Base-by-base conservation (phyloP, 2,329 filamentous ascomycete species). In the Rutstroemia sp. region DNA sequence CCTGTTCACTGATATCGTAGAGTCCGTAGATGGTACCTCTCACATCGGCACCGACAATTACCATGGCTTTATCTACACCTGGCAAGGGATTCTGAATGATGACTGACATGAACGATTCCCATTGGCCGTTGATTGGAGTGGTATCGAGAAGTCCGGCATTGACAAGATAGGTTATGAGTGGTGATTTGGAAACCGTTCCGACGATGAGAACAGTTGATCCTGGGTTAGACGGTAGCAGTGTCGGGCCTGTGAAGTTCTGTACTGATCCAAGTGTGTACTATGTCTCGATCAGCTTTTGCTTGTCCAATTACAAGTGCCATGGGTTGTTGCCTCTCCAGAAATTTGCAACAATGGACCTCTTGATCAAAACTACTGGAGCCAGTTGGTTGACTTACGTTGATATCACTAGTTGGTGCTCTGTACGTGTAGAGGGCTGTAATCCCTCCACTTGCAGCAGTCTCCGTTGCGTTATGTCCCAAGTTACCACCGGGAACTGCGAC, bases 1-100 rank as follows among this genome's bases (percentile, higher is more conserved):
- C 88, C 67, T 89, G 85, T 70, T 88, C 85, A 21, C 82, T 86
- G 49, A 89, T 70, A 61, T 86, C 84, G 71, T 90, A 90, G 19
- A 87, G 73, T 10, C 86, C 86, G 63, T 79, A 90, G 54, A 90
- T 87, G 2, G 83, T 80, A 14, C 83, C 84, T 59, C 85, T 75
- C 45, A 78, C 75, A 67, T 89, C 85, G 65, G 80, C 85, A 10
- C 83, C 86, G 34, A 80, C 83, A 67, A 90, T 83, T 1, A 89
- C 80, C 18, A 89, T 73, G 1, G 85, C 85, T 58, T 75, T 74
- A 0, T 75, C 65, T 23, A 81, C 78, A 19, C 79, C 82, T 2
- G 77, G 73, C 12, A 84, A 68, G 0, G 85, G 85, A 27, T 77
- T 72, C 16, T 78, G 69, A 1, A 89, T 75, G 4, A 89, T 65